These are phyloP conservation scores for Pilatotrama ljubarskyi DNA, from an alignment of 768 basidiomycete genomes.

Conservation along the genomic window DNA sequence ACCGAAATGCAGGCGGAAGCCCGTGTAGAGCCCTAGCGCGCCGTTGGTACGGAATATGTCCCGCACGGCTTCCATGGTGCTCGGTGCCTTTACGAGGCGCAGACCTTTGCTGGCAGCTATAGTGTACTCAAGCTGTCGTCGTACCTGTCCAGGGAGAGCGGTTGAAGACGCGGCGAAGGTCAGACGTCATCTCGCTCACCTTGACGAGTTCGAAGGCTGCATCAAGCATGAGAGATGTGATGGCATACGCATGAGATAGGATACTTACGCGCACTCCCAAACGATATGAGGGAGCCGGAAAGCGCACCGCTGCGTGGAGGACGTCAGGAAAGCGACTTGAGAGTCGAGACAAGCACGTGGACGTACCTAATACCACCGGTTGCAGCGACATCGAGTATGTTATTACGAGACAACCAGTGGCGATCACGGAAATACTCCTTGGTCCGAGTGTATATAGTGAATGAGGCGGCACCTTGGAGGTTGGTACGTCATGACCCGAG, in stretches of 20 bases:
- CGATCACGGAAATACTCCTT: constrained; percentile 71
- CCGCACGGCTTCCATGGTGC: constrained; percentile 73
- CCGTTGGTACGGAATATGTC: constrained; percentile 73
- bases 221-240: constrained; percentile 21
- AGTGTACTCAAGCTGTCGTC: constrained; percentile 88
- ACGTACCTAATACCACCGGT: constrained; percentile 64
- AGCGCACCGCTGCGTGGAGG: constrained; percentile 64
- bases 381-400: constrained; percentile 66
- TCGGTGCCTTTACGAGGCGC: constrained; percentile 71
- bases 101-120: constrained; percentile 82
- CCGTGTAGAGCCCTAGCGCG: constrained; percentile 71
- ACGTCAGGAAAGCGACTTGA: background rate
- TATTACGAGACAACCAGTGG: constrained; percentile 57
- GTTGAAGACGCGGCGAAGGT: background rate
- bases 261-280: constrained; percentile 84
- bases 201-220: constrained; percentile 94
- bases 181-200: constrained; percentile 43
- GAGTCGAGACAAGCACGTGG: background rate
- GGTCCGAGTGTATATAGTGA: constrained; percentile 86
- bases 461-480: constrained; percentile 76
- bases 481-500: constrained; percentile 9
- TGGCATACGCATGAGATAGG: background rate
- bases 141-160: constrained; percentile 51
- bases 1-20: constrained; percentile 87
- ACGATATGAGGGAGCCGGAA: constrained; percentile 86